Percentiles rank a stretch among this genome's conserved stretches.
phyloP scores from a whole-genome alignment of 2,329 filamentous ascomycete genomes.

The Domatiomyces globalis region DNA sequence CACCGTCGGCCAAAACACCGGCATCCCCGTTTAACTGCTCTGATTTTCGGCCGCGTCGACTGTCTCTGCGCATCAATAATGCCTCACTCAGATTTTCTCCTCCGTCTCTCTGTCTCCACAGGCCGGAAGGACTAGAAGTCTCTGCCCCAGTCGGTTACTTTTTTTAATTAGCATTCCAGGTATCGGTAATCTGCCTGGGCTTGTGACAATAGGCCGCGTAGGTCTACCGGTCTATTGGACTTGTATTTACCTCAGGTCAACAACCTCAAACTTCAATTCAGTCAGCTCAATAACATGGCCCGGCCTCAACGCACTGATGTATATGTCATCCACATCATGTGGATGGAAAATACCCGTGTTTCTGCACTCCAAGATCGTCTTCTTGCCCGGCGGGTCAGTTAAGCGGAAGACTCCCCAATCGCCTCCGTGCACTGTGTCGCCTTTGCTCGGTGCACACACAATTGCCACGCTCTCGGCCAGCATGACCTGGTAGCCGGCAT shows the following conservation, averaged over 20 bases:
- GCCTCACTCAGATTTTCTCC: background rate
- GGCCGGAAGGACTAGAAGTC: background rate
- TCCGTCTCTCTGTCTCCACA: background rate
- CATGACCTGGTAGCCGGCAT: constrained; percentile 90
- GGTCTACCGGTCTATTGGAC: no score
- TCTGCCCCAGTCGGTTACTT: background rate
- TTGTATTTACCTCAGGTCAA: constrained; percentile 40
- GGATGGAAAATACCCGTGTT: constrained; percentile 75
- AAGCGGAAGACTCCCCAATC: constrained; percentile 87
- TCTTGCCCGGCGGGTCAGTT: constrained; percentile 81
- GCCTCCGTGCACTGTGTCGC: constrained; percentile 16
- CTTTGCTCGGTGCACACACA: constrained; percentile 74
- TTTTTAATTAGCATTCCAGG: background rate
- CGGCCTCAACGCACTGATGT: constrained; percentile 57
- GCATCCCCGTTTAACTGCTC: no score
- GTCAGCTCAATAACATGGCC: constrained; percentile 58
- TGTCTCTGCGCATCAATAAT: background rate
- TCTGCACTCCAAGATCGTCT: constrained; percentile 66
- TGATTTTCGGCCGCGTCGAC: background rate
- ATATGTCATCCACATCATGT: constrained; percentile 55
- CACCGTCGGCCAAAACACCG: no score
- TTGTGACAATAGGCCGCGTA: background rate
- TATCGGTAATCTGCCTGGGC: background rate
- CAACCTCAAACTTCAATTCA: constrained; percentile 51
- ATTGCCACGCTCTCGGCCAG: constrained; percentile 92